Percentiles rank a stretch among this genome's conserved stretches.
These are phyloP conservation scores for Mycothermus thermophilus DNA, from an alignment of 495 filamentous ascomycete species.

Conservation along the genomic window DNA sequence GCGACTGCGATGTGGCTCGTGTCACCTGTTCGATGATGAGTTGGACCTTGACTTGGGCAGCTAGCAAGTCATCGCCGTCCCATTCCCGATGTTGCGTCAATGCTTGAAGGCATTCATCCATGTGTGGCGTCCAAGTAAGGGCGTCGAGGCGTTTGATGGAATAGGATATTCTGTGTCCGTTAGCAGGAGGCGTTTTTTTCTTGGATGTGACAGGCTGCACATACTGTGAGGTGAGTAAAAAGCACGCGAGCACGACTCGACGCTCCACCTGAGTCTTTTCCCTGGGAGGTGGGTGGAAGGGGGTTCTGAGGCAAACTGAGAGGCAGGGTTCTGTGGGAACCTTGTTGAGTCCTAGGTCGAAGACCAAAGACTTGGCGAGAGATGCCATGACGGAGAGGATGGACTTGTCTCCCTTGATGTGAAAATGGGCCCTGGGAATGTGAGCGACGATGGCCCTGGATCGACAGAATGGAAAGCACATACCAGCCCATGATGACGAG, in stretches of 20 bases:
- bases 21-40: slow-evolving; percentile 20
- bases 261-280: slow-evolving; percentile 38
- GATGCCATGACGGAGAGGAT: slow-evolving; percentile 31
- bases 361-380: slow-evolving; percentile 37
- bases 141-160: slow-evolving; percentile 30
- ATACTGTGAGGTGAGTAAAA: slow-evolving; percentile 38
- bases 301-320: slow-evolving; percentile 5
- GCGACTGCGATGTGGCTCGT: slow-evolving; percentile 14
- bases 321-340: slow-evolving; percentile 17
- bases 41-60: slow-evolving; percentile 28
- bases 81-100: slow-evolving; percentile 34
- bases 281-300: slow-evolving; percentile 5
- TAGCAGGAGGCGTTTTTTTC: background rate
- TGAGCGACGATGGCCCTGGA: too few species aligned
- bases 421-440: slow-evolving; percentile 4
- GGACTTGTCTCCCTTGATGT: slow-evolving; percentile 19
- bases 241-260: slow-evolving; percentile 40
- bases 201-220: background rate
- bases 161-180: slow-evolving; percentile 17
- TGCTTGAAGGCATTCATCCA: slow-evolving; percentile 37
- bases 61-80: slow-evolving; percentile 36
- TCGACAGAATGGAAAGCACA: too few species aligned
- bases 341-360: slow-evolving; percentile 43
- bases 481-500: slow-evolving; percentile 36
- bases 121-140: slow-evolving; percentile 37